Evolutionary conservation across 75 land plant genomes (phyloP).

Genomic region (Larix kaempferi): DNA sequence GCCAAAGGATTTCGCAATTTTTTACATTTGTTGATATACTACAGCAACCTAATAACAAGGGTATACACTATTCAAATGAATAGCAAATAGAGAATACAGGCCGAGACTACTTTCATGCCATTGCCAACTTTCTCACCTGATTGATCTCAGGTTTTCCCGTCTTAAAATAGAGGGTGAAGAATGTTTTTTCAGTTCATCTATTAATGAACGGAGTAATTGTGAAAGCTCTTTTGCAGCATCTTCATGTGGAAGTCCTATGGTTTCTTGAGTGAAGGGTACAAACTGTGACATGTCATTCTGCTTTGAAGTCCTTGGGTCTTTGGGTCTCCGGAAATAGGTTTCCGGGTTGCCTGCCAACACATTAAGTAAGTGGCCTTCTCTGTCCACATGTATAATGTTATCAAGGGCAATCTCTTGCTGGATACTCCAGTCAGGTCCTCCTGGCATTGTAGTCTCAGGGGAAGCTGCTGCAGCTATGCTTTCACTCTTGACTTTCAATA

Average conservation of each 20-base stretch:
- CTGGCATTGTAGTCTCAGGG: slow-evolving; percentile 25
- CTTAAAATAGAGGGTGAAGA: background rate
- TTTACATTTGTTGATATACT: no score
- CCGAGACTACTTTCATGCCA: no score
- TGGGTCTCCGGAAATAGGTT: slow-evolving; percentile 11
- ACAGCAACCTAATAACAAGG: no score
- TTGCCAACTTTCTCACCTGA: no score
- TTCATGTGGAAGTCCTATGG: slow-evolving; percentile 33
- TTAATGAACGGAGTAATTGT: slow-evolving; percentile 23
- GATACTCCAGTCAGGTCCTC: slow-evolving; percentile 67
- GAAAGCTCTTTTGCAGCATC: slow-evolving; percentile 52
- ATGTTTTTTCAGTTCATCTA: slow-evolving; percentile 19
- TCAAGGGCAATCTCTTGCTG: slow-evolving; percentile 58
- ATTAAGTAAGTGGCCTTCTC: slow-evolving; percentile 37
- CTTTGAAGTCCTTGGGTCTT: slow-evolving; percentile 14
- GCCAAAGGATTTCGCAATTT: no score
- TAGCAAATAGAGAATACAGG: no score
- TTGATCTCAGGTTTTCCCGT: slow-evolving; percentile 9
- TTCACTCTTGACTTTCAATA: slow-evolving; percentile 52
- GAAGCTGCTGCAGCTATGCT: slow-evolving; percentile 37
- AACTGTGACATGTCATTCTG: slow-evolving; percentile 25
- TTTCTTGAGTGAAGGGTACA: slow-evolving; percentile 46
- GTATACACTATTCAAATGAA: no score
- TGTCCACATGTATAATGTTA: slow-evolving; percentile 72
- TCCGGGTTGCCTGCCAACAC: slow-evolving; percentile 65